Percentiles rank a stretch among this genome's conserved stretches.
Conservation (phyloP, 202 grass and related monocot species). For the Zizania palustris region DNA sequence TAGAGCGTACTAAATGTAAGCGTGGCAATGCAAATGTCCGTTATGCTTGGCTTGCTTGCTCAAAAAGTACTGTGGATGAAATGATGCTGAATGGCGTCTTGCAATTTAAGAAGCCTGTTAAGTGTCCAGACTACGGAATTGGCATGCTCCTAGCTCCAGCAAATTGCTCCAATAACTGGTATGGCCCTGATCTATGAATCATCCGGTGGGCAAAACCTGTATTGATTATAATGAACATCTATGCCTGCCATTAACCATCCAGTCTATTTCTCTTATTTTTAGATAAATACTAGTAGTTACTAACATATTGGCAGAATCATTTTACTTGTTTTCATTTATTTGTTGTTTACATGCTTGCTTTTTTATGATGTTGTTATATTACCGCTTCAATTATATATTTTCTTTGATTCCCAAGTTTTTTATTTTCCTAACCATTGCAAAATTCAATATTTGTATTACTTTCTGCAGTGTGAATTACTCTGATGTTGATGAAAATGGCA, state of each 20-base stretch:
- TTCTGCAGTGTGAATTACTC: conserved; percentile 86
- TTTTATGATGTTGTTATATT: conserved; percentile 31
- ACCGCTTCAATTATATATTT: conserved; percentile 25
- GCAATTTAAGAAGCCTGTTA: conserved; percentile 55
- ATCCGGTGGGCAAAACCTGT: conserved; percentile 21
- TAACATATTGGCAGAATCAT: conserved; percentile 18
- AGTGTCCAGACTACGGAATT: conserved; percentile 60
- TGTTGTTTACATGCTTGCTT: conserved; percentile 30
- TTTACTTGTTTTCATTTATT: conserved; percentile 42
- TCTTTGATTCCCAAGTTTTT: conserved; percentile 9
- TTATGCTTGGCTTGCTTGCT: conserved; percentile 91
- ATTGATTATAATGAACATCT: conserved; percentile 21
- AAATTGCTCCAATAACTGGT: conserved; percentile 75
- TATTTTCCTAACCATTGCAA: conserved; percentile 40
- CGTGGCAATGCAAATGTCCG: conserved; percentile 87
- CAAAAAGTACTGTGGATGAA: conserved; percentile 66
- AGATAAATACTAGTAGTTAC: conserved; percentile 13
- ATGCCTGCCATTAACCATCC: not conserved
- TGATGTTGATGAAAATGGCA: conserved; percentile 85
- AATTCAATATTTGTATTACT: conserved; percentile 55
- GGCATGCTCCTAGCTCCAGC: conserved; percentile 78
- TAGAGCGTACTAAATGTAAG: conserved; percentile 48
- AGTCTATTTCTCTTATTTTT: not conserved
- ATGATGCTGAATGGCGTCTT: conserved; percentile 68
- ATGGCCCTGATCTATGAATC: conserved; percentile 34